Evolutionary conservation across 1,284 basidiomycete species (phyloP).

Genomic region (Leucoagaricus sp.): DNA sequence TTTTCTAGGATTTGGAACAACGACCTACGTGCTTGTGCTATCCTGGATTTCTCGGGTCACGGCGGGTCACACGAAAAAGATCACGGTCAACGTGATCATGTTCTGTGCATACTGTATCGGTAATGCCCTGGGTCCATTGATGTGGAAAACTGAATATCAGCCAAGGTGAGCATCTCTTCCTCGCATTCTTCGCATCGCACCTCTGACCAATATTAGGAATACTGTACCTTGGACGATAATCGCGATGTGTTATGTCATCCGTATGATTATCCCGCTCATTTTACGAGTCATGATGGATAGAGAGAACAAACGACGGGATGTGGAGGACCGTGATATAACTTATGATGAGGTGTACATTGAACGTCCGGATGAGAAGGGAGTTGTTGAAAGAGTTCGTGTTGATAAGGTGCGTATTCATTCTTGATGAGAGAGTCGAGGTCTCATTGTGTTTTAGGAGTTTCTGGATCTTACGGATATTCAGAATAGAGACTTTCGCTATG

Average conservation of each 20-base stretch:
- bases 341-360: slow-evolving; percentile 71
- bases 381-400: slow-evolving; percentile 52
- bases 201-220: slow-evolving; percentile 41
- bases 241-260: slow-evolving; percentile 51
- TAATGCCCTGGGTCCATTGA: slow-evolving; percentile 69
- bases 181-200: too few species aligned
- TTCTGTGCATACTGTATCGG: slow-evolving; percentile 73
- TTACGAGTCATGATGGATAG: slow-evolving; percentile 57
- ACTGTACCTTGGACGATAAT: slow-evolving; percentile 70
- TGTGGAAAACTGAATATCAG: slow-evolving; percentile 69
- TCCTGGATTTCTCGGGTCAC: slow-evolving; percentile 68
- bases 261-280: slow-evolving; percentile 47
- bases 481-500: slow-evolving; percentile 64
- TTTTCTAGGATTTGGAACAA: slow-evolving; percentile 53
- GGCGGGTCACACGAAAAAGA: slow-evolving; percentile 74
- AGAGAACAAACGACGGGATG: slow-evolving; percentile 67
- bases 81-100: slow-evolving; percentile 72
- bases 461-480: slow-evolving; percentile 69
- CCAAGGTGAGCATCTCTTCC: slow-evolving; percentile 45
- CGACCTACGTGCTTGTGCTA: slow-evolving; percentile 51
- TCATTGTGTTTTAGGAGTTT: slow-evolving; percentile 48
- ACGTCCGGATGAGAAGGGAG: slow-evolving; percentile 49
- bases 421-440: neutral
- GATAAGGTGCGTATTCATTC: slow-evolving; percentile 45
- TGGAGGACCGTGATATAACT: slow-evolving; percentile 50